Conservation (phyloP, 805 yeast species). For the Suhomyces kilbournensis region DNA sequence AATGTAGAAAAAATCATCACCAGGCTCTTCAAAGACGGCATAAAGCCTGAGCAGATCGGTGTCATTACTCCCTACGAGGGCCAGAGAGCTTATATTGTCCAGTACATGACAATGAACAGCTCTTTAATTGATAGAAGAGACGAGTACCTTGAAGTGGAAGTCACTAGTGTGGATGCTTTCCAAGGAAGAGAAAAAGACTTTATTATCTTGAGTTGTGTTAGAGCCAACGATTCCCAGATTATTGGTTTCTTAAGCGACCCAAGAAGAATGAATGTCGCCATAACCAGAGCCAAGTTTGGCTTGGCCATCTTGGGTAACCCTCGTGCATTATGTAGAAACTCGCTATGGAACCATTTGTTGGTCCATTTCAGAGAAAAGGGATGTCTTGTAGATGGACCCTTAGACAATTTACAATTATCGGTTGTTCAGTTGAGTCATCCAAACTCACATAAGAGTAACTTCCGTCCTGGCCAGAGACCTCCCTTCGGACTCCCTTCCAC, state of each 20-base stretch:
- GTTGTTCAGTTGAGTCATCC: slow-evolving; percentile 46
- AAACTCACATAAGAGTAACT: neutral
- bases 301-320: slow-evolving; percentile 76
- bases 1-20: slow-evolving; percentile 79
- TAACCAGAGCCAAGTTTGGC: slow-evolving; percentile 44
- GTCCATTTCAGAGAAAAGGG: slow-evolving; percentile 80
- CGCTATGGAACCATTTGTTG: slow-evolving; percentile 75
- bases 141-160: slow-evolving; percentile 70
- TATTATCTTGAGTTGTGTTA: slow-evolving; percentile 42
- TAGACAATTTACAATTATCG: slow-evolving; percentile 74
- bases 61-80: slow-evolving; percentile 95
- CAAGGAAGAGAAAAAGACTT: slow-evolving; percentile 53
- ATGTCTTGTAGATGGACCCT: slow-evolving; percentile 84
- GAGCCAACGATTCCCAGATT: slow-evolving; percentile 39
- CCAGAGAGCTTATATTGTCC: slow-evolving; percentile 77
- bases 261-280: slow-evolving; percentile 43
- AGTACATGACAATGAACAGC: slow-evolving; percentile 73
- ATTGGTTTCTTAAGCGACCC: slow-evolving; percentile 46
- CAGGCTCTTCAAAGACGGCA: slow-evolving; percentile 69
- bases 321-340: slow-evolving; percentile 63
- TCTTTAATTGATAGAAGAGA: slow-evolving; percentile 54
- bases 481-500: slow-evolving; percentile 13
- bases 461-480: neutral
- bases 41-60: slow-evolving; percentile 80
- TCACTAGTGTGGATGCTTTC: slow-evolving; percentile 72